phyloP scores from a whole-genome alignment of 352 stramenopile species.

The Lagenidium sp. region DNA sequence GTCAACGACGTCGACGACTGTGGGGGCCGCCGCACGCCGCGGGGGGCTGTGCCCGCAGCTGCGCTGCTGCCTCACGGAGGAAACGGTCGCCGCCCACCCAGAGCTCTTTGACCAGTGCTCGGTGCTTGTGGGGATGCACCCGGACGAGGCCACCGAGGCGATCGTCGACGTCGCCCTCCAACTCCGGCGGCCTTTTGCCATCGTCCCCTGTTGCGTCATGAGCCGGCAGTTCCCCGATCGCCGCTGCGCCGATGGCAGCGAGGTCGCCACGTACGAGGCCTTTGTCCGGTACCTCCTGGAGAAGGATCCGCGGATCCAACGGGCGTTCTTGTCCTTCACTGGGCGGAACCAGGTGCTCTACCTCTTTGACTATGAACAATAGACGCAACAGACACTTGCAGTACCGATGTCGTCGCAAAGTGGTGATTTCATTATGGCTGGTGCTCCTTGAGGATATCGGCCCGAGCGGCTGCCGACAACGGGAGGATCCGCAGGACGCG shows the following conservation, averaged over 20 bases:
- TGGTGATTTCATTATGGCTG: not conserved
- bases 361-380: slow-evolving; percentile 39
- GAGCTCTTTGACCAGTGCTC: slow-evolving; percentile 74
- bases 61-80: slow-evolving; percentile 43
- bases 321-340: slow-evolving; percentile 62
- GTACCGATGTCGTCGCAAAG: not conserved
- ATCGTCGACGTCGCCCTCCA: slow-evolving; percentile 90
- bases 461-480: slow-evolving; percentile 36
- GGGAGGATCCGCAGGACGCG: slow-evolving; percentile 62
- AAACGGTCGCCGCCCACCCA: slow-evolving; percentile 31
- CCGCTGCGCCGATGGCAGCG: slow-evolving; percentile 35
- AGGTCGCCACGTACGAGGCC: slow-evolving; percentile 72
- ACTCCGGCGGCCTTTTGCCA: slow-evolving; percentile 88
- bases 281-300: slow-evolving; percentile 77
- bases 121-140: slow-evolving; percentile 91
- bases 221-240: slow-evolving; percentile 86
- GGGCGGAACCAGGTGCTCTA: slow-evolving; percentile 84
- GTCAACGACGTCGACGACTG: slow-evolving; percentile 8
- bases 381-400: not conserved
- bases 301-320: slow-evolving; percentile 63
- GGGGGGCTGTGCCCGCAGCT: slow-evolving; percentile 46
- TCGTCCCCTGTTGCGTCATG: slow-evolving; percentile 97
- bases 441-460: slow-evolving; percentile 11
- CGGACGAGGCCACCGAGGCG: slow-evolving; percentile 93
- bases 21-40: slow-evolving; percentile 2